phyloP scores from a whole-genome alignment of 148 eudicot species.

The Vaccinium corymbosum region DNA sequence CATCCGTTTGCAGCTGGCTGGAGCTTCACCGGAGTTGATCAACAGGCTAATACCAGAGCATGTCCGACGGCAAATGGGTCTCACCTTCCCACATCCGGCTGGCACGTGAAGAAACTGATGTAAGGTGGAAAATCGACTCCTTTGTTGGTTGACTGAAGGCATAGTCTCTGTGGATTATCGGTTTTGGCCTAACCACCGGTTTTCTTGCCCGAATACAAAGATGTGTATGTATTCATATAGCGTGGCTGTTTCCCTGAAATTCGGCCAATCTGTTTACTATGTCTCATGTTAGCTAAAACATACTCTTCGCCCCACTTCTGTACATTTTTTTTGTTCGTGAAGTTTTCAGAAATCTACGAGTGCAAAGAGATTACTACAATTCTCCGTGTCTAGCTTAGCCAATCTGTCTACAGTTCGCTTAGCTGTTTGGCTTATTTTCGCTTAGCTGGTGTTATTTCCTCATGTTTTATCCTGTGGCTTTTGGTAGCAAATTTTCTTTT shows the following conservation, averaged over 20 bases:
- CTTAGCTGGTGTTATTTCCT: neutral
- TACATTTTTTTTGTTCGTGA: conserved; percentile 19
- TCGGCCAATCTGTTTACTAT: conserved; percentile 10
- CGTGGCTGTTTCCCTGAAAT: conserved; percentile 9
- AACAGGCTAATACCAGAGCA: conserved; percentile 73
- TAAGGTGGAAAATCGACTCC: conserved; percentile 13
- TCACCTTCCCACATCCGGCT: conserved; percentile 40
- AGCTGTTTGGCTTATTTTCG: neutral
- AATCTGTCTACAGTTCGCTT: neutral
- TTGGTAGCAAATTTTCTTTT: neutral
- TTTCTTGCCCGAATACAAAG: neutral
- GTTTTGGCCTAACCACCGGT: neutral
- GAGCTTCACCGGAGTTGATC: conserved; percentile 64
- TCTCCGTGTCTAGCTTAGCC: neutral
- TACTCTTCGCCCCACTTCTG: conserved; percentile 13
- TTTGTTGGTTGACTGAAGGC: conserved; percentile 15
- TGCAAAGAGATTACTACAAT: neutral
- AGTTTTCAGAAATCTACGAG: conserved; percentile 13
- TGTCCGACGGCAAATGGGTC: conserved; percentile 49
- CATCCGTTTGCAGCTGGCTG: conserved; percentile 44
- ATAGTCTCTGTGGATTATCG: neutral
- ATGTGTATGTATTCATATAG: conserved; percentile 12
- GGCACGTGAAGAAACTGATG: conserved; percentile 23
- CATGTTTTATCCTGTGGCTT: neutral
- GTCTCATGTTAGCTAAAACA: conserved; percentile 8